phyloP scores from a whole-genome alignment of 345 rosid genomes.

The Lepidium aucheri region DNA sequence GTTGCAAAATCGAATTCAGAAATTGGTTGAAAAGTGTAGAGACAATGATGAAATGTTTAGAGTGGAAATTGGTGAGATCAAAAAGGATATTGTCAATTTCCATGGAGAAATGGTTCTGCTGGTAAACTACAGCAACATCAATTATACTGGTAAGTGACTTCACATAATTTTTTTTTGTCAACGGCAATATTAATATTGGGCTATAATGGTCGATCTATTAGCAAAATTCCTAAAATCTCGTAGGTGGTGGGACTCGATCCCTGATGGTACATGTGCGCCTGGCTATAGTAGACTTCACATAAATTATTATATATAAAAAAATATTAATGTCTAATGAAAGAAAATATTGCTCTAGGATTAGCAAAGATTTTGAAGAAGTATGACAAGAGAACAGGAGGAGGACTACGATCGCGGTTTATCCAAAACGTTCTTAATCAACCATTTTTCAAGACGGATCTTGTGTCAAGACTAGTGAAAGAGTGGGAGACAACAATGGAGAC shows the following conservation, averaged over 20 bases:
- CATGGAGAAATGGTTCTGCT: constrained; percentile 94
- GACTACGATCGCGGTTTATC: constrained; percentile 53
- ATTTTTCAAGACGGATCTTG: constrained; percentile 67
- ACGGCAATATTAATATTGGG: too few species aligned
- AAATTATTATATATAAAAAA: background rate
- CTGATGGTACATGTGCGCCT: too few species aligned
- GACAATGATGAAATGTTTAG: constrained; percentile 32
- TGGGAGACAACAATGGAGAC: constrained; percentile 55
- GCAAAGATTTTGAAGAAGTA: constrained; percentile 87
- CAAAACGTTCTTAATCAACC: constrained; percentile 66
- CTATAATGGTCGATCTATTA: too few species aligned
- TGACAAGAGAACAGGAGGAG: constrained; percentile 64
- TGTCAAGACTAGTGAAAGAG: constrained; percentile 68
- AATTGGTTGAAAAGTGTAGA: constrained; percentile 36
- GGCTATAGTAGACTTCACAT: too few species aligned
- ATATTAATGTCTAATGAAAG: background rate
- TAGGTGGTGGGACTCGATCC: too few species aligned
- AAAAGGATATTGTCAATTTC: constrained; percentile 68
- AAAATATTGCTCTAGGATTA: constrained; percentile 31
- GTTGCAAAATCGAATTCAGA: constrained; percentile 49
- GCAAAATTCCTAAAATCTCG: too few species aligned
- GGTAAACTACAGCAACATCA: constrained; percentile 74
- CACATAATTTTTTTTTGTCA: too few species aligned
- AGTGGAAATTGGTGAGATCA: constrained; percentile 47
- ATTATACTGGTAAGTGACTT: constrained; percentile 67